These are phyloP conservation scores for Nitzschia palea DNA, from an alignment of 108 stramenopile species.

Conservation along the genomic window DNA sequence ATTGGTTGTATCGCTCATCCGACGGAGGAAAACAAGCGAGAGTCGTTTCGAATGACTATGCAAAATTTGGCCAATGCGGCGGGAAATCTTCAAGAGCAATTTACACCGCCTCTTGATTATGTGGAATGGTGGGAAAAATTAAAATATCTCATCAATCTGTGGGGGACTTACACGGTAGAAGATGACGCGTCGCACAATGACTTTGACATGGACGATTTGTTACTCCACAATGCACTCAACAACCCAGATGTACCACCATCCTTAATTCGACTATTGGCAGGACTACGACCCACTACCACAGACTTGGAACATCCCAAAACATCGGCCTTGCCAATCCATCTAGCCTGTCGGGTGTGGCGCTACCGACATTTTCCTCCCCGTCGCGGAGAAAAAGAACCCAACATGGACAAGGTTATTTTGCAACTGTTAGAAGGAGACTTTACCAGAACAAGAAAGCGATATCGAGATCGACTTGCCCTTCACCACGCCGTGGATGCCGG, in stretches of 20 bases:
- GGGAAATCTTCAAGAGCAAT: background rate
- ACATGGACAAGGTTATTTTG: slow-evolving; percentile 15
- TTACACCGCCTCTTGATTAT: slow-evolving; percentile 13
- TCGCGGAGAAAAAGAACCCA: slow-evolving; percentile 17
- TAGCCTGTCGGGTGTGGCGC: slow-evolving; percentile 34
- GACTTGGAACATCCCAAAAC: slow-evolving; percentile 21
- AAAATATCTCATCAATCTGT: slow-evolving; percentile 27
- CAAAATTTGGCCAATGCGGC: slow-evolving; percentile 16
- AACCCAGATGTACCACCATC: slow-evolving; percentile 38
- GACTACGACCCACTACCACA: slow-evolving; percentile 14
- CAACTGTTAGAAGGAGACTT: slow-evolving; percentile 22
- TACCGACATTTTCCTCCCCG: slow-evolving; percentile 27
- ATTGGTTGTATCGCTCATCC: slow-evolving; percentile 27
- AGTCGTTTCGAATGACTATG: slow-evolving; percentile 32
- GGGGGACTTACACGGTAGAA: slow-evolving; percentile 19
- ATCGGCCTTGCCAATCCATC: slow-evolving; percentile 29
- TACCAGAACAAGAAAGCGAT: slow-evolving; percentile 20
- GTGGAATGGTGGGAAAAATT: slow-evolving; percentile 41
- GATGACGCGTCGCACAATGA: slow-evolving; percentile 3
- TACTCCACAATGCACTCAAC: slow-evolving; percentile 32
- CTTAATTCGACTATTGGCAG: slow-evolving; percentile 29
- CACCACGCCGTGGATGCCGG: slow-evolving; percentile 33
- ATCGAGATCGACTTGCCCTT: slow-evolving; percentile 25
- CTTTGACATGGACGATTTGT: slow-evolving; percentile 9
- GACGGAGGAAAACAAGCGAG: background rate